Evolutionary conservation across 129 eudicot species (phyloP).

Genomic region (Ambrosia trifida): DNA sequence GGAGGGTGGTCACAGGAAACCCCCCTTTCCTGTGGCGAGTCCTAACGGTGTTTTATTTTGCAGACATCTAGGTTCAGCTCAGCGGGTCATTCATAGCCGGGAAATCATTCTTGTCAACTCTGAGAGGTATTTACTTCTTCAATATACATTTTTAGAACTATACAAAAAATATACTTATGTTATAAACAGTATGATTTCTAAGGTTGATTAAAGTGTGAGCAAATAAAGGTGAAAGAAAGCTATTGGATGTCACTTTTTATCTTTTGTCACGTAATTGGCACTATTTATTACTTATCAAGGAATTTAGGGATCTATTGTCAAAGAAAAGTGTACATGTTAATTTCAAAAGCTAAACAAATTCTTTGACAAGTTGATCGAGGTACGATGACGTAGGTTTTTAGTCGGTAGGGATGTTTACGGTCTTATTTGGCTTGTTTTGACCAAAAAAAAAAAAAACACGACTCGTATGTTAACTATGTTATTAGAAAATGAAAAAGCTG

Average conservation of each 20-base stretch:
- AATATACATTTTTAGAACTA: too few species aligned
- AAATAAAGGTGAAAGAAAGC: conserved; percentile 1
- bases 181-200: background rate
- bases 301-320: background rate
- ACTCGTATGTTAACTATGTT: too few species aligned
- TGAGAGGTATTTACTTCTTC: too few species aligned
- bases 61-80: too few species aligned
- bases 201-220: background rate
- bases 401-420: background rate
- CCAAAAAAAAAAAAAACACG: too few species aligned
- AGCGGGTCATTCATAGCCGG: too few species aligned
- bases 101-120: too few species aligned
- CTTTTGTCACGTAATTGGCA: conserved; percentile 11
- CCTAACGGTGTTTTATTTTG: too few species aligned
- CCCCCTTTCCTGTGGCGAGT: too few species aligned
- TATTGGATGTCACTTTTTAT: conserved; percentile 4
- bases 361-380: background rate
- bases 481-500: too few species aligned
- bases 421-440: too few species aligned
- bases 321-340: conserved; percentile 9
- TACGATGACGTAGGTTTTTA: background rate
- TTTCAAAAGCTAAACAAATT: background rate
- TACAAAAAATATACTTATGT: background rate
- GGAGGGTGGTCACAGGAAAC: too few species aligned
- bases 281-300: conserved; percentile 20